These are phyloP conservation scores for Senna siamea DNA, from an alignment of 306 rosid genomes.

Conservation along the genomic window DNA sequence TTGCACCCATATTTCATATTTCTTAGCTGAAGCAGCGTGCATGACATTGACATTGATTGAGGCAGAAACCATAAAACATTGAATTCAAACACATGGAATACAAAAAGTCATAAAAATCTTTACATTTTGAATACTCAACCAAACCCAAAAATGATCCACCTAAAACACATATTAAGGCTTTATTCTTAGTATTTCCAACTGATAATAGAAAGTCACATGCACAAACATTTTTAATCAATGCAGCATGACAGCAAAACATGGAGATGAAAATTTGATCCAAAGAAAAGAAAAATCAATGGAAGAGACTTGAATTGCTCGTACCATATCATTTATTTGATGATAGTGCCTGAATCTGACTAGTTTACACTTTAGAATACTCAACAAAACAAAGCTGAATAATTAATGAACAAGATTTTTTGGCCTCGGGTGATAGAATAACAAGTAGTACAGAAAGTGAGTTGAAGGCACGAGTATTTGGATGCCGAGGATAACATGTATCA, in stretches of 20 bases:
- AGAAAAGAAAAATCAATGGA: neutral
- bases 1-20: too few species aligned
- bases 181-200: conserved; percentile 9
- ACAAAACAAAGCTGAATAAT: conserved; percentile 32
- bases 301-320: conserved; percentile 11
- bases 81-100: too few species aligned
- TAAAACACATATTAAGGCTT: neutral
- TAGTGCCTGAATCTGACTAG: conserved; percentile 37
- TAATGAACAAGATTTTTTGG: conserved; percentile 24
- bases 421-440: conserved; percentile 35
- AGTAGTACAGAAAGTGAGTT: conserved; percentile 6
- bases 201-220: conserved; percentile 36
- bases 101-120: too few species aligned
- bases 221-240: neutral
- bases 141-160: conserved; percentile 6
- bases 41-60: too few species aligned
- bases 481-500: conserved; percentile 22
- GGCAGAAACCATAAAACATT: too few species aligned
- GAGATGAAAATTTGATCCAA: neutral
- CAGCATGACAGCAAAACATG: neutral
- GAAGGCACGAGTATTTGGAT: conserved; percentile 17
- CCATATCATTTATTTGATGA: conserved; percentile 14
- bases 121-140: too few species aligned
- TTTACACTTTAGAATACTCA: conserved; percentile 14
- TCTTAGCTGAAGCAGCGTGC: too few species aligned